Conservation (phyloP, 2,329 filamentous ascomycete genomes). For the Trichoderma simmonsii region DNA sequence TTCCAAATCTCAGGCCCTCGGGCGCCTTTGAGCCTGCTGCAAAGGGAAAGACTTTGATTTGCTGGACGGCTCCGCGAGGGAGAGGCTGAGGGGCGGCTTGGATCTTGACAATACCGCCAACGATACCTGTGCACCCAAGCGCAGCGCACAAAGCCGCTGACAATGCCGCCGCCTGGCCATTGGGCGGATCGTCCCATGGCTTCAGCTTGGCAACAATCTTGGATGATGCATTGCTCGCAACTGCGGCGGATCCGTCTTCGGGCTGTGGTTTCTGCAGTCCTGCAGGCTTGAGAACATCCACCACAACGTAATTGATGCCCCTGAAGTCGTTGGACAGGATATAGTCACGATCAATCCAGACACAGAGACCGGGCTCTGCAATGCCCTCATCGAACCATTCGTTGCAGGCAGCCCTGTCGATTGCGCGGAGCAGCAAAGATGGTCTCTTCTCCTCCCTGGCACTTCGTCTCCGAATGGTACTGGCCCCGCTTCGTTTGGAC, state of each 20-base stretch:
- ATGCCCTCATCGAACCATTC: constrained; percentile 77
- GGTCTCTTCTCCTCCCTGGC: constrained; percentile 63
- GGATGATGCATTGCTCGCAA: constrained; percentile 39
- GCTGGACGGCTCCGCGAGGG: constrained; percentile 60
- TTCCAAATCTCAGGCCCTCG: constrained; percentile 77
- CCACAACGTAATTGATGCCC: constrained; percentile 71
- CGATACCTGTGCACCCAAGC: constrained; percentile 67
- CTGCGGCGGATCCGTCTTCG: constrained; percentile 61
- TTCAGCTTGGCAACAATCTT: constrained; percentile 74
- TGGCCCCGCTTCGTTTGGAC: constrained; percentile 74
- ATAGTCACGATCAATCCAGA: constrained; percentile 84
- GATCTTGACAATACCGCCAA: constrained; percentile 83
- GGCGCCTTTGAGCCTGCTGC: constrained; percentile 53
- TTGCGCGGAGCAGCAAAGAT: constrained; percentile 72
- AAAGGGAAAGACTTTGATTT: constrained; percentile 81
- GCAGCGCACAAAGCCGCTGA: constrained; percentile 74
- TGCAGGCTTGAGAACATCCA: constrained; percentile 84
- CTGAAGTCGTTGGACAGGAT: constrained; percentile 69
- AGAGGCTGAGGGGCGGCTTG: constrained; percentile 75
- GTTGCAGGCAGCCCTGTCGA: constrained; percentile 66
- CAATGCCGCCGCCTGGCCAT: constrained; percentile 73
- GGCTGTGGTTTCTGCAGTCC: constrained; percentile 68
- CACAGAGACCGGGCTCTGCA: constrained; percentile 57
- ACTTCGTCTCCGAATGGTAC: constrained; percentile 59
- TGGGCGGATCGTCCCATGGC: constrained; percentile 83